These are phyloP conservation scores for Parmelia sp. DNA, from an alignment of 495 filamentous ascomycete species.

Conservation along the genomic window DNA sequence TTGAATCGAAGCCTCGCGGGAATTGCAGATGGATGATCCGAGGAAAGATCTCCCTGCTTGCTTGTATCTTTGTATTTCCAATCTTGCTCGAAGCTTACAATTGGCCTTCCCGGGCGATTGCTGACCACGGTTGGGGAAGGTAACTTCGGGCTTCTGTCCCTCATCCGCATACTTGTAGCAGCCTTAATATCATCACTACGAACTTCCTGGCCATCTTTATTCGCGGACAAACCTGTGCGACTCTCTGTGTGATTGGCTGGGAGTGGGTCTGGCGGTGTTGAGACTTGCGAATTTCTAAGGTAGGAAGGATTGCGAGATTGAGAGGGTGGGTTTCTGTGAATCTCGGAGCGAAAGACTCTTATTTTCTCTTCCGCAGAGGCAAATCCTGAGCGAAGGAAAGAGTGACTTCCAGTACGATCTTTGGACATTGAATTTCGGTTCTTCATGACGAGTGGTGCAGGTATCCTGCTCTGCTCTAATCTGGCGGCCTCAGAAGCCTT, in stretches of 20 bases:
- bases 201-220: conserved; percentile 71
- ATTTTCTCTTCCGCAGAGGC: conserved; percentile 44
- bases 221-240: conserved; percentile 34
- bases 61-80: conserved; percentile 59
- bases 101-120: conserved; percentile 75
- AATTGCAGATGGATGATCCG: not conserved
- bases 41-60: conserved; percentile 25
- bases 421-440: conserved; percentile 54
- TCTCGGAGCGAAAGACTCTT: conserved; percentile 60
- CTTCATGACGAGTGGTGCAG: conserved; percentile 47
- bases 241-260: conserved; percentile 18
- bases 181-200: conserved; percentile 77
- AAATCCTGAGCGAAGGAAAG: conserved; percentile 38
- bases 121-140: conserved; percentile 83
- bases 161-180: conserved; percentile 85
- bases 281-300: conserved; percentile 50
- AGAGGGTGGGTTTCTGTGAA: conserved; percentile 68
- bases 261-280: conserved; percentile 28
- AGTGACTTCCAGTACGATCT: conserved; percentile 33
- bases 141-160: conserved; percentile 75
- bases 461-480: conserved; percentile 37
- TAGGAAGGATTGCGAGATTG: conserved; percentile 72
- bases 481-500: conserved; percentile 21
- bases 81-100: conserved; percentile 82
- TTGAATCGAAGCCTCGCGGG: conserved; percentile 12